Conservation (phyloP, 768 basidiomycete species). For the Boletus vermiculosoides region DNA sequence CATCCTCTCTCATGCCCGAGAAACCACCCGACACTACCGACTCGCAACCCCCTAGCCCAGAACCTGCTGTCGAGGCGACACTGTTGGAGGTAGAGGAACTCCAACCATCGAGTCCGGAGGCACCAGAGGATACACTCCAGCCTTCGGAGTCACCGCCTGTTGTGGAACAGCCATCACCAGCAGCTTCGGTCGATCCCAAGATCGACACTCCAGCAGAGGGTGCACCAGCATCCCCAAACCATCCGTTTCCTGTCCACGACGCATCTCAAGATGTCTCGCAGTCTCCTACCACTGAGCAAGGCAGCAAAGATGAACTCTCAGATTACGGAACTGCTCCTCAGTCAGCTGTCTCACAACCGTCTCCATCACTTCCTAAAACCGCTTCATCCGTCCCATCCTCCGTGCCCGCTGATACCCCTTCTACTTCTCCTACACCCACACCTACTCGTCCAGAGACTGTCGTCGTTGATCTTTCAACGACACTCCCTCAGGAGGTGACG, state of each 20-base stretch:
- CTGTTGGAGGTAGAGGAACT: conserved; percentile 3
- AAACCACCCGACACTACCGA: conserved; percentile 9
- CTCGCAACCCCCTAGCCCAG: background rate
- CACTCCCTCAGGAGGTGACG: background rate
- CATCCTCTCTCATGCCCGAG: conserved; percentile 2
- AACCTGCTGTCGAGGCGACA: conserved; percentile 1
- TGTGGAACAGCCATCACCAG: background rate
- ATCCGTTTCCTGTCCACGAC: background rate
- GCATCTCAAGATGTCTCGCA: conserved; percentile 4
- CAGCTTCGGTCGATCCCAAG: background rate
- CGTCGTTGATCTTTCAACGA: background rate
- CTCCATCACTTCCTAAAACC: conserved; percentile 4
- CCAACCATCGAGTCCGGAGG: background rate
- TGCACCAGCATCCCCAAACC: background rate
- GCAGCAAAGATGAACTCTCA: conserved; percentile 7
- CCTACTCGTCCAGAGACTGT: background rate
- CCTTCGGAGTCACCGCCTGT: conserved; percentile 1
- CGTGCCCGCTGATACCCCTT: background rate
- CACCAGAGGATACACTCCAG: background rate
- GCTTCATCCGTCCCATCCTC: background rate
- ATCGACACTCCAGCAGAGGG: conserved; percentile 1
- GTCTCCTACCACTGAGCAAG: background rate
- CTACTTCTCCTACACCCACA: background rate
- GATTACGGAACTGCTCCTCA: conserved; percentile 18
- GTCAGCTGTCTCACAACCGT: conserved; percentile 9